phyloP scores from a whole-genome alignment of 768 basidiomycete species.

The Leccinum pellstonianum region DNA sequence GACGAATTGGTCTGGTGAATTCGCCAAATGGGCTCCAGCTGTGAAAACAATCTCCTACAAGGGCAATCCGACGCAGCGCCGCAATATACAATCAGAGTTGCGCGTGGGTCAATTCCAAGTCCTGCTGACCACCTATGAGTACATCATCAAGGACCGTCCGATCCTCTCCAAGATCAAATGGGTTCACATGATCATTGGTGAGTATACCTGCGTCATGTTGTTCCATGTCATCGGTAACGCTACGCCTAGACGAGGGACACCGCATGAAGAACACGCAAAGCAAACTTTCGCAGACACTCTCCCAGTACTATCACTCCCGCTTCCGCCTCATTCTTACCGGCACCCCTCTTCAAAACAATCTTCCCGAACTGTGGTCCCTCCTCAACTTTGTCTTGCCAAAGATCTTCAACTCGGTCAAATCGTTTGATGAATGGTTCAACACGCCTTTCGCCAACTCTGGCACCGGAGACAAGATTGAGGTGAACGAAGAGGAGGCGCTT shows the following conservation, averaged over 20 bases:
- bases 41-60: slow-evolving; percentile 85
- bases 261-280: slow-evolving; percentile 96
- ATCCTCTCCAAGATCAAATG: slow-evolving; percentile 88
- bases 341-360: slow-evolving; percentile 95
- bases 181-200: slow-evolving; percentile 97
- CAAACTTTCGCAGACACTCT: slow-evolving; percentile 87
- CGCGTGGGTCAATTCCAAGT: slow-evolving; percentile 87
- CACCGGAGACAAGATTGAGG: slow-evolving; percentile 94
- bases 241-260: slow-evolving; percentile 79
- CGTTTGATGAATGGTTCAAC: slow-evolving; percentile 99
- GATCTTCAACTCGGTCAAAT: slow-evolving; percentile 98
- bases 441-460: slow-evolving; percentile 99
- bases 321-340: slow-evolving; percentile 94
- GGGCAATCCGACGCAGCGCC: slow-evolving; percentile 83
- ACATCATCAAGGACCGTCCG: slow-evolving; percentile 97
- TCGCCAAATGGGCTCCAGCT: slow-evolving; percentile 92
- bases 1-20: slow-evolving; percentile 97
- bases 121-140: slow-evolving; percentile 92
- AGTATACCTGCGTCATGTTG: slow-evolving; percentile 14
- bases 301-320: slow-evolving; percentile 88
- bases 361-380: slow-evolving; percentile 92
- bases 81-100: slow-evolving; percentile 73
- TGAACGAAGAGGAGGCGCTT: slow-evolving; percentile 99
- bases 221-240: slow-evolving; percentile 4
- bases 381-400: slow-evolving; percentile 94